phyloP scores from a whole-genome alignment of 345 rosid genomes.

The Arabidopsis suecica region DNA sequence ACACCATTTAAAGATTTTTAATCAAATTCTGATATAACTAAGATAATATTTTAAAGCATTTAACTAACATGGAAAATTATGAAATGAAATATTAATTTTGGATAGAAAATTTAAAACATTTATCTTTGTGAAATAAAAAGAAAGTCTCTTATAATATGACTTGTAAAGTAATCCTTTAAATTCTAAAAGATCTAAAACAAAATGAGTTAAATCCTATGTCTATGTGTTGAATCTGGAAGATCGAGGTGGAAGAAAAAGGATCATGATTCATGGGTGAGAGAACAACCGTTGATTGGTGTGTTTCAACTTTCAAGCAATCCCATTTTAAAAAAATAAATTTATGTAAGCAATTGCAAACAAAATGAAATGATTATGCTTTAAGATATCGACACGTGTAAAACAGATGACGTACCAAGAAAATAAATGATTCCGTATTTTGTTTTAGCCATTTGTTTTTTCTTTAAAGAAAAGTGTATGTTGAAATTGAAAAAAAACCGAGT shows the following conservation, averaged over 20 bases:
- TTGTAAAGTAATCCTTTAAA: too few species aligned
- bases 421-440: background rate
- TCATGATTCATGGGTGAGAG: background rate
- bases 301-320: background rate
- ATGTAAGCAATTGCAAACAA: background rate
- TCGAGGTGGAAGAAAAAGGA: background rate
- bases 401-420: background rate
- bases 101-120: too few species aligned
- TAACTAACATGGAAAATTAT: too few species aligned
- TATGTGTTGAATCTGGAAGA: background rate
- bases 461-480: background rate
- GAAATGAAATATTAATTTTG: too few species aligned
- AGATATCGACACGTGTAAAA: conserved; percentile 12
- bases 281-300: background rate
- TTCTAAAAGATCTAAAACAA: background rate
- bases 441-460: background rate
- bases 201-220: background rate
- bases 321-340: too few species aligned
- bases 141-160: too few species aligned
- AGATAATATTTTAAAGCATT: too few species aligned
- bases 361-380: background rate
- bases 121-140: too few species aligned
- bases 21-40: too few species aligned
- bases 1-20: too few species aligned
- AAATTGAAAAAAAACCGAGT: background rate